phyloP scores from a whole-genome alignment of 495 filamentous ascomycete genomes.

The Hypoxylon trugodes region DNA sequence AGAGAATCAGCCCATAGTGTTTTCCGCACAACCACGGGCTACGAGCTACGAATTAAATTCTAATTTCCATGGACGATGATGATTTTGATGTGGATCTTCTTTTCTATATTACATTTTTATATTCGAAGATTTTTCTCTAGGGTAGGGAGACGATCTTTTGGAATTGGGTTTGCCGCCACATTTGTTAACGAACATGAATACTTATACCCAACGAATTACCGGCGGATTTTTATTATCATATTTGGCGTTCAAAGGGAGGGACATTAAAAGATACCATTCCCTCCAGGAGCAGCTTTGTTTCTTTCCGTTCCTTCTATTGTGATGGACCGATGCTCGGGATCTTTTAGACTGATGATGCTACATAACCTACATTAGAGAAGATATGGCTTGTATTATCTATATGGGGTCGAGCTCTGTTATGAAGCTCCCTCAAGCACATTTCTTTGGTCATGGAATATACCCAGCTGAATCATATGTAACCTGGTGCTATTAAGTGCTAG shows the following conservation, averaged over 20 bases:
- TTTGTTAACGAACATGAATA: slow-evolving; percentile 37
- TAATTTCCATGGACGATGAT: slow-evolving; percentile 38
- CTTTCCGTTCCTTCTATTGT: slow-evolving; percentile 22
- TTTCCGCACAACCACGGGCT: slow-evolving; percentile 46
- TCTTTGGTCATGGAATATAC: slow-evolving; percentile 34
- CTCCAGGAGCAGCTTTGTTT: slow-evolving; percentile 28
- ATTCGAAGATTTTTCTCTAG: slow-evolving; percentile 26
- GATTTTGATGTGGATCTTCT: slow-evolving; percentile 16
- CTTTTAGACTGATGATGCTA: slow-evolving; percentile 39
- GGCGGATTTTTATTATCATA: slow-evolving; percentile 37
- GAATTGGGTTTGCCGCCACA: slow-evolving; percentile 13
- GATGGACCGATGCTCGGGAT: slow-evolving; percentile 26
- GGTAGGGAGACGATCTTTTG: slow-evolving; percentile 13
- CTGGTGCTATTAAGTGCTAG: slow-evolving; percentile 14
- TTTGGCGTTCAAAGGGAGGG: slow-evolving; percentile 39
- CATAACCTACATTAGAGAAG: slow-evolving; percentile 33
- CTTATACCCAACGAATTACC: slow-evolving; percentile 36
- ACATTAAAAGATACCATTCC: slow-evolving; percentile 38
- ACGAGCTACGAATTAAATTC: slow-evolving; percentile 60
- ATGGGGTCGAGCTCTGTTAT: slow-evolving; percentile 13
- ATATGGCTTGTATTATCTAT: slow-evolving; percentile 37
- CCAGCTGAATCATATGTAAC: slow-evolving; percentile 31
- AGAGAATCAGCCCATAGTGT: slow-evolving; percentile 47
- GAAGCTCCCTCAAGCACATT: slow-evolving; percentile 12
- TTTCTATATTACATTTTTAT: no score